Base-by-base conservation (phyloP, 2,329 filamentous ascomycete species). In the Westerdykella sp. region DNA sequence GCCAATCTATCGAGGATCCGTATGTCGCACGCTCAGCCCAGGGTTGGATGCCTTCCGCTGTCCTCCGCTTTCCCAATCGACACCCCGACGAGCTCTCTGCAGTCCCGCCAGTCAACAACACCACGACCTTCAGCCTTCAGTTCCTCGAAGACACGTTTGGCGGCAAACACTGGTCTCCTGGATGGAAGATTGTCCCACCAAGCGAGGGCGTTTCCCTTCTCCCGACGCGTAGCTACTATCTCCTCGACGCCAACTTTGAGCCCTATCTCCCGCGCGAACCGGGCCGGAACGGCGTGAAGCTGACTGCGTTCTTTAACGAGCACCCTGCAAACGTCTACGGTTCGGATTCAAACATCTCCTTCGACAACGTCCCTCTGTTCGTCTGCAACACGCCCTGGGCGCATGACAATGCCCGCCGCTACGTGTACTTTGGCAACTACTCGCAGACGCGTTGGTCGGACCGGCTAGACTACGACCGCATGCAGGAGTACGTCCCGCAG, bases 351-450 rank as follows among this genome's bases (percentile, higher is more conserved):
- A 51, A 58, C 6, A 46, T 43, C 23, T 59, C 64, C 4, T 69
- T 67, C 45, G 44, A 56, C n/a, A 49, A 69, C 21, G 63, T 68
- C 0, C 71, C 72, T 0, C 55, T 74, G 38, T 74, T 74, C 54
- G 52, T 73, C 43, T 54, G 44, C 39, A 43, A 4, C 15, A 40
- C n/a, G 34, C 47, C 41, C 23, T 44, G 32, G n/a, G 36, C 36
- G 21, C 18, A 21, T 4, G 45, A 23, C 14, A 25, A 42, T 5
- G 37, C 49, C 23, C 54, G 54, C 3, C 45, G 39, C 7, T 74
- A 72, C 48, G 47, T 58, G 1, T 75, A 74, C 57, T 69, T 62
- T 37, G 72, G 72, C n/a, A 58, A 66, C 43, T 75, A 75, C 59
- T 63, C 60, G 11, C 70, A 73, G 50, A 57, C 54, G 1, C 69